Evolutionary conservation across 2,329 filamentous ascomycete genomes (phyloP), one percentile per base, ranked within the genome.

Genomic region (Claviceps sp.): DNA sequence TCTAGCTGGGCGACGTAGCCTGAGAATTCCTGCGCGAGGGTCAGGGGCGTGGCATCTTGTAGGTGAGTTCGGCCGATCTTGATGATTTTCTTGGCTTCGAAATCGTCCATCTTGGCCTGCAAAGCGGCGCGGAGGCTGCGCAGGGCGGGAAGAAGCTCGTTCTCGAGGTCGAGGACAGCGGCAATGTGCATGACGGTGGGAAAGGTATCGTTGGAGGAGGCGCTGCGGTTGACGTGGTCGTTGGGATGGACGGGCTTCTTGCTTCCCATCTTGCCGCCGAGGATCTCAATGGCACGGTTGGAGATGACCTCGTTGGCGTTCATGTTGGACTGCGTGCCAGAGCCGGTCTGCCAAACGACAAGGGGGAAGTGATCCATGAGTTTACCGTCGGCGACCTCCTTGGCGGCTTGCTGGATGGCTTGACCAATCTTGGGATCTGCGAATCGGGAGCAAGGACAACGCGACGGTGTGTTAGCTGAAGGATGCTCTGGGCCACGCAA

Each of bases 271-370:
- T 78, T 79, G 62, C 93, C 93, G 61, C 93, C 93, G 50, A 97
- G 79, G 57, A 97, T 95, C 77, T 97, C 91, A 70, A 97, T 97
- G 58, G 93, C 93, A 59, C 93, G 88, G 80, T 97, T 98, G 58
- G 91, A 96, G 71, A 98, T 97, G 71, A 98, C 93, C 71, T 98
- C 93, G 76, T 98, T 98, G 68, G 91, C 90, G 75, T 98, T 98
- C 93, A 97, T 97, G 82, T 95, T 97, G 70, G 90, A 96, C 77
- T 97, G 93, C 34, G 93, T 97, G 66, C 93, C 93, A 49, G 93
- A 97, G 57, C 93, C 93, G 51, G 93, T 98, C 77, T 98, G 93
- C 93, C 93, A 98, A 66, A 98, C 91, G 52, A 97, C 91, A 55
- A 97, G 86, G 58, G 93, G 93, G 75, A 98, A 97, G 77, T 97